Base-by-base conservation (phyloP, 140 eudicot genomes). In the Anethum foeniculum region DNA sequence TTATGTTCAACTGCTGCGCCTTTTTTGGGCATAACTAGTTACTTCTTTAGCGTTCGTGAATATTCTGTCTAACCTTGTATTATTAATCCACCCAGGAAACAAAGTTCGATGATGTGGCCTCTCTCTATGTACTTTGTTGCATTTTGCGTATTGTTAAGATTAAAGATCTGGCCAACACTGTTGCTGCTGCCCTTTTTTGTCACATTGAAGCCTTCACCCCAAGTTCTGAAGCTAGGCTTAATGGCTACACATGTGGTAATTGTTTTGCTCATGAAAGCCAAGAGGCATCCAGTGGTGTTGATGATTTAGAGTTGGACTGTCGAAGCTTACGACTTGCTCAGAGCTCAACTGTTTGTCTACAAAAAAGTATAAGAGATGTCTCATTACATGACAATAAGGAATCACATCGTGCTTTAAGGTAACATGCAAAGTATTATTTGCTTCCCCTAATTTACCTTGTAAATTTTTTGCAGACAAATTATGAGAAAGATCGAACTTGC, bases 71-170 rank as follows among this genome's bases (percentile, higher is more conserved):
- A 36, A 74, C 71, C 23, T 80, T 36, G n/a, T 64, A 36, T 78
- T 82, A 77, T 84, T 11, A 81, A 7, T 83, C 39, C 30, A 81
- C 80, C 77, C 93, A 92, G 97, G 97, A 75, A 80, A 82, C 64
- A 79, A 83, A 82, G 81, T 78, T 92, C 82, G 85, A 91, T 76
- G 88, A 92, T 73, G 88, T 87, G 82, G 91, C 97, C 67, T 92
- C 97, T 76, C 84, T 92, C 12, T 95, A 89, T 90, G 79, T 90
- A 86, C 93, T 95, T 74, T 89, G 94, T 88, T 95, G 93, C 89
- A 90, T 95, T 77, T 78, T 95, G 90, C 93, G 97, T 85, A 95
- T 92, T 44, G 91, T 95, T 77, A 95, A 95, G 84, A 92, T 95
- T 82, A 95, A 92, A 89, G 95, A 95, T 86, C 86, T 95, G 87